Evolutionary conservation across 1,139 yeast genomes (phyloP), one percentile per base, ranked within the genome.

Genomic region (Hansenula lynferdii): DNA sequence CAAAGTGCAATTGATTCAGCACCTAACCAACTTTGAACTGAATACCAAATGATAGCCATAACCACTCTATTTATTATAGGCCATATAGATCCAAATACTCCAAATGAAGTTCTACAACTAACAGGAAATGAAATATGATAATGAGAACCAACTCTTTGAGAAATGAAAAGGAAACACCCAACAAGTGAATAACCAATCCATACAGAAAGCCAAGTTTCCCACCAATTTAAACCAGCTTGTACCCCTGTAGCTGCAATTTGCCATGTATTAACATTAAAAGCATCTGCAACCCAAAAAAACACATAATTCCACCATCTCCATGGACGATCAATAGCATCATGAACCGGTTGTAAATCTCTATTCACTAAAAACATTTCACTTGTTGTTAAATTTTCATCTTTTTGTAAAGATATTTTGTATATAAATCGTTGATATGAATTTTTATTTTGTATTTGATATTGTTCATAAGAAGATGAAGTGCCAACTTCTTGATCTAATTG

Each of bases 171-270:
- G 54, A 82, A 81, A 2, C 71, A 52, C 52, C 83, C 85, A 43
- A 79, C 77, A 37, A 80, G 57, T 26, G 69, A 56, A 57, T 80
- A 80, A 12, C 87, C 87, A 20, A 80, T 49, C 94, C 95, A 85
- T 19, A 86, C 90, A 0, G 92, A 75, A 25, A 85, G 57, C 95
- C 95, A 86, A 14, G 85, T 80, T 58, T 80, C 89, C 94, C 95
- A 86, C 95, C 95, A 85, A 15, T 80, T 76, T 62, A 86, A 65
- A 8, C 92, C 92, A 30, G 75, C 72, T 39, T 67, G 68, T 42
- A 82, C 81, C 47, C 95, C 94, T 1, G 94, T 82, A 5, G 92
- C 80, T 7, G 95, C 95, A 53, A 87, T 85, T 64, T 85, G 90
- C 90, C 94, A 86, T 10, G 96, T 85, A 56, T 84, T 85, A 52